Evolutionary conservation across 2,329 filamentous ascomycete genomes (phyloP).

Genomic region (Erysiphe pulchra): DNA sequence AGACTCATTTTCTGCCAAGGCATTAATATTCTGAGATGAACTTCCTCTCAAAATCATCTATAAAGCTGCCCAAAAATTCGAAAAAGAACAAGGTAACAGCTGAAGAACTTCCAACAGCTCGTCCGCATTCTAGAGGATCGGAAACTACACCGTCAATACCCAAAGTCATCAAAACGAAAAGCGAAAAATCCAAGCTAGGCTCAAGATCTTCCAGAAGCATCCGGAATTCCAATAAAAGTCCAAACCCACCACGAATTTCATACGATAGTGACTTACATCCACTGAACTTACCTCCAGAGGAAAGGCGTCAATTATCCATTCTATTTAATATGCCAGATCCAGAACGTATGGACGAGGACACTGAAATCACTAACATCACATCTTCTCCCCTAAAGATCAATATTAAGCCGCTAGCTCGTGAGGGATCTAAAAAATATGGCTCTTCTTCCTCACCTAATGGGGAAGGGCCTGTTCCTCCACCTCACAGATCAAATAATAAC

Average conservation of each 20-base stretch:
- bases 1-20: background rate
- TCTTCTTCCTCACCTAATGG: slow-evolving; percentile 7
- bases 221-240: slow-evolving; percentile 9
- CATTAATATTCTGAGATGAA: slow-evolving; percentile 8
- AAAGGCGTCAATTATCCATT: slow-evolving; percentile 50
- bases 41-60: slow-evolving; percentile 14
- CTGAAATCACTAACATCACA: slow-evolving; percentile 25
- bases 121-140: slow-evolving; percentile 11
- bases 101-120: slow-evolving; percentile 5
- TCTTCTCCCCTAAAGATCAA: slow-evolving; percentile 13
- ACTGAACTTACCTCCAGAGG: slow-evolving; percentile 71
- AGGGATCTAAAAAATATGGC: slow-evolving; percentile 15
- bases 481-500: slow-evolving; percentile 38
- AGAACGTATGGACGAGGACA: slow-evolving; percentile 52
- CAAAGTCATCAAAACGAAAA: slow-evolving; percentile 9
- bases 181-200: slow-evolving; percentile 9
- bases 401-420: background rate
- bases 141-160: slow-evolving; percentile 7
- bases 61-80: slow-evolving; percentile 13
- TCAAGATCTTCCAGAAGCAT: slow-evolving; percentile 11
- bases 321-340: slow-evolving; percentile 31
- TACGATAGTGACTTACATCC: slow-evolving; percentile 51
- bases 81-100: slow-evolving; percentile 10
- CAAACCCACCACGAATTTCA: slow-evolving; percentile 8
- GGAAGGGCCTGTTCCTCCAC: slow-evolving; percentile 39